Conservation (phyloP, 805 yeast genomes). For the Myxozyma udenii region DNA sequence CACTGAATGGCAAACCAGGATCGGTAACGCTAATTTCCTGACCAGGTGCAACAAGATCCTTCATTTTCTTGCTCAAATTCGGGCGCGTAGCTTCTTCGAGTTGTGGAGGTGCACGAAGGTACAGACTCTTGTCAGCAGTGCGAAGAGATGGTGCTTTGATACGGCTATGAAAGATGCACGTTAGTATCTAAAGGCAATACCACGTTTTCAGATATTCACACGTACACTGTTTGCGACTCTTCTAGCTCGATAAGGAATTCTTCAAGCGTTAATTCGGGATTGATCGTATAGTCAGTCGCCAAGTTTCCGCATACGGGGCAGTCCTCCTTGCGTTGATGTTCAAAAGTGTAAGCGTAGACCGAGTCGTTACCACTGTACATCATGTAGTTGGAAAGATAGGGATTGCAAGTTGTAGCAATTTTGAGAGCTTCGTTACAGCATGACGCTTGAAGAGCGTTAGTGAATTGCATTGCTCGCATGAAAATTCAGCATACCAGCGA, state of each 20-base stretch:
- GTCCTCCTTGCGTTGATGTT: slow-evolving; percentile 54
- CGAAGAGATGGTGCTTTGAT: slow-evolving; percentile 49
- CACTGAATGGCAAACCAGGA: slow-evolving; percentile 48
- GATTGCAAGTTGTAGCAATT: slow-evolving; percentile 66
- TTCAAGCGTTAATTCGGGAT: slow-evolving; percentile 38
- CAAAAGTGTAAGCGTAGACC: slow-evolving; percentile 68
- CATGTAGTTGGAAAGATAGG: slow-evolving; percentile 70
- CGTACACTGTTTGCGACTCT: slow-evolving; percentile 33
- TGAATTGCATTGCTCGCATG: too few species aligned
- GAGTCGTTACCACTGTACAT: slow-evolving; percentile 83
- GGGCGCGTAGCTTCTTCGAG: slow-evolving; percentile 47
- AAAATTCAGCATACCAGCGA: slow-evolving; percentile 56
- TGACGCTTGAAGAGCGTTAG: slow-evolving; percentile 41
- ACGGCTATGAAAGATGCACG: slow-evolving; percentile 13
- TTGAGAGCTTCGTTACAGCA: slow-evolving; percentile 86
- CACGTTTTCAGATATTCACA: background rate
- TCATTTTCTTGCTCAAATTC: slow-evolving; percentile 43
- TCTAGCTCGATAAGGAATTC: slow-evolving; percentile 46
- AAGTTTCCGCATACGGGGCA: slow-evolving; percentile 75
- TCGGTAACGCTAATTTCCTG: slow-evolving; percentile 57
- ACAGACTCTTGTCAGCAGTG: slow-evolving; percentile 43
- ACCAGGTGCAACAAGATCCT: slow-evolving; percentile 42
- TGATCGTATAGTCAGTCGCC: slow-evolving; percentile 28
- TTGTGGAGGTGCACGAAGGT: slow-evolving; percentile 48
- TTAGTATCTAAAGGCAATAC: background rate